A percentile compares a stretch with the other conserved stretches of the same genome.
Conservation (phyloP, 2,329 filamentous ascomycete species). For the Arthrobotrys sinensis region DNA sequence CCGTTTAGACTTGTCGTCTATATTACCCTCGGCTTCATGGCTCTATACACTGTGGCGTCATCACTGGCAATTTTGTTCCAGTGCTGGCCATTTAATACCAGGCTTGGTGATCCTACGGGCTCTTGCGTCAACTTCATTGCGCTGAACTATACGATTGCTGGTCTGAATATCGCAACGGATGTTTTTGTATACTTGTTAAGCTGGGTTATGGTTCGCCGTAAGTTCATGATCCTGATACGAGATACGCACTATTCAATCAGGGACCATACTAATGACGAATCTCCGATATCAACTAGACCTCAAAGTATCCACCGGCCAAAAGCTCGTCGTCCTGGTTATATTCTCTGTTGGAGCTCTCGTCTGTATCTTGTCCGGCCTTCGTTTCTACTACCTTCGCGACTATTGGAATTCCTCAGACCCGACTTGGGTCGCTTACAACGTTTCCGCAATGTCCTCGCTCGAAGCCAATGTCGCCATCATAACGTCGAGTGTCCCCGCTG, state of each 20-base stretch:
- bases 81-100: constrained; percentile 49
- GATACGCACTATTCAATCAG: not conserved
- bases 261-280: constrained; percentile 8
- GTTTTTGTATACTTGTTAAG: constrained; percentile 48
- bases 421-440: constrained; percentile 50
- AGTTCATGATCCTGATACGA: not conserved
- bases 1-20: constrained; percentile 48
- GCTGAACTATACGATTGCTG: constrained; percentile 51
- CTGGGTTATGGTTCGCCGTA: constrained; percentile 58
- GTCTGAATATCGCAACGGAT: constrained; percentile 54
- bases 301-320: constrained; percentile 43
- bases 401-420: constrained; percentile 55
- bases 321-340: constrained; percentile 38
- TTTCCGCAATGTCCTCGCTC: constrained; percentile 48
- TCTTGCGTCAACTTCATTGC: constrained; percentile 44
- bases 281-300: not conserved
- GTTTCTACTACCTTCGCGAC: constrained; percentile 37
- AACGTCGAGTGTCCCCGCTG: constrained; percentile 43
- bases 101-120: constrained; percentile 24
- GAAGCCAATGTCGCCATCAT: constrained; percentile 60
- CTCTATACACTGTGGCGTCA: constrained; percentile 29
- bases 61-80: constrained; percentile 51
- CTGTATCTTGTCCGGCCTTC: constrained; percentile 44
- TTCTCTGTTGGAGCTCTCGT: constrained; percentile 52
- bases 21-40: constrained; percentile 41